Evolutionary conservation across 163 green algal genomes (phyloP).

Genomic region (Coccomyxa subellipsoidea): DNA sequence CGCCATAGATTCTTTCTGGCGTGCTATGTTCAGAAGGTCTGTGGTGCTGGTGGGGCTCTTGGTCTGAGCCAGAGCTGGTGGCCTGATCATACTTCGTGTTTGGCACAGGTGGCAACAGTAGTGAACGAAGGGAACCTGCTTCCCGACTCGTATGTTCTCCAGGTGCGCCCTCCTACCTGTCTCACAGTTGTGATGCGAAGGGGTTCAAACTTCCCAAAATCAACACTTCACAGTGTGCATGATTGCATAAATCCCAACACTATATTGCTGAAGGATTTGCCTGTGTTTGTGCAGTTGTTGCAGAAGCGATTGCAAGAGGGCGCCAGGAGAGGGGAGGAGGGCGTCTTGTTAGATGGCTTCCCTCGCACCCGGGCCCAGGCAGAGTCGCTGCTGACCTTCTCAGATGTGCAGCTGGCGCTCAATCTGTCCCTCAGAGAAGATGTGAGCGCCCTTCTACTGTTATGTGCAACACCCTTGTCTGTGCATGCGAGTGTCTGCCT

Average conservation of each 20-base stretch:
- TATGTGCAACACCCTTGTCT: no score
- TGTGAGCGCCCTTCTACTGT: slow-evolving; percentile 17
- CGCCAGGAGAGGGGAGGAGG: slow-evolving; percentile 45
- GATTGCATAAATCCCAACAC: no score
- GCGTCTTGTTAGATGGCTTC: slow-evolving; percentile 94
- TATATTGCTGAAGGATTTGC: neutral
- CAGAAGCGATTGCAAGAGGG: slow-evolving; percentile 52
- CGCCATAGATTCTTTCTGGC: no score
- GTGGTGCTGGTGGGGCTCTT: no score
- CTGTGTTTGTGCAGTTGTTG: slow-evolving; percentile 44
- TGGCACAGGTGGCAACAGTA: neutral
- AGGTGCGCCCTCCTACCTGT: neutral
- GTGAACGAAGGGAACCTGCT: slow-evolving; percentile 1
- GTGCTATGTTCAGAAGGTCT: no score
- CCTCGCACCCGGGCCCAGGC: slow-evolving; percentile 82
- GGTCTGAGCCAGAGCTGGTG: no score
- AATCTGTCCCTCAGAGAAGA: slow-evolving; percentile 89
- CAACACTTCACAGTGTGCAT: no score
- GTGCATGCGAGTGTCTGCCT: no score
- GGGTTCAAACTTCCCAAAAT: no score
- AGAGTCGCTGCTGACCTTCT: slow-evolving; percentile 55
- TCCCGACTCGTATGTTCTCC: neutral
- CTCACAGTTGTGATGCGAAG: neutral
- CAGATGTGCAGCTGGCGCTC: slow-evolving; percentile 74
- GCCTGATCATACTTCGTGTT: no score